These are phyloP conservation scores for Bipolaris bicolor DNA, from an alignment of 2,329 filamentous ascomycete species.

Conservation along the genomic window DNA sequence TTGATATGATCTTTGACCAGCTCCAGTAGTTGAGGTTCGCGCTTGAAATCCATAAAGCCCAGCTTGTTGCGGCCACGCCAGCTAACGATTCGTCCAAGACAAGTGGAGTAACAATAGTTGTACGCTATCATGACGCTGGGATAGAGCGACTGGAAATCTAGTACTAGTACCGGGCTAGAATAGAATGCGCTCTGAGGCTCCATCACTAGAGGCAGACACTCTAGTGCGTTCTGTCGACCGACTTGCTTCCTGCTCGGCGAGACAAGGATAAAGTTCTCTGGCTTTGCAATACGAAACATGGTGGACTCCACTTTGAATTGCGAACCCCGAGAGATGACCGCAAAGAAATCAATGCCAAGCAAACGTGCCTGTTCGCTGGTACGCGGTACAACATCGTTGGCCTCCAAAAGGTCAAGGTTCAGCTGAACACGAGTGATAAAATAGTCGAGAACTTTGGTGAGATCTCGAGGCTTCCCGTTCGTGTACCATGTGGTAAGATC, in stretches of 20 bases:
- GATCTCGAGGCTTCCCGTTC: conserved; percentile 69
- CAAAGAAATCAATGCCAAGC: conserved; percentile 94
- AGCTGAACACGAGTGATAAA: conserved; percentile 77
- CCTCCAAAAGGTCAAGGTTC: conserved; percentile 87
- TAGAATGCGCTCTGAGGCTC: conserved; percentile 96
- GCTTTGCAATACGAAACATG: conserved; percentile 98
- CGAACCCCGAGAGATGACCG: conserved; percentile 90
- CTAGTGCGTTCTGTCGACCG: conserved; percentile 89
- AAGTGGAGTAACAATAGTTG: conserved; percentile 98
- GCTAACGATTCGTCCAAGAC: conserved; percentile 79
- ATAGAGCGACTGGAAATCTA: conserved; percentile 96
- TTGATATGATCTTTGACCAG: conserved; percentile 86
- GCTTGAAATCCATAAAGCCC: conserved; percentile 87
- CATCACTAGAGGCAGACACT: conserved; percentile 95
- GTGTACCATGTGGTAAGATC: conserved; percentile 84
- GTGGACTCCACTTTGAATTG: conserved; percentile 99
- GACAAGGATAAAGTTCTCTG: conserved; percentile 88
- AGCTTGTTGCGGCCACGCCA: conserved; percentile 96
- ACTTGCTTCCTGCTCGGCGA: conserved; percentile 93
- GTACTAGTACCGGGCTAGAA: conserved; percentile 82
- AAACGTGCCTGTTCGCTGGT: conserved; percentile 94
- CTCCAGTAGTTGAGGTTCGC: conserved; percentile 75
- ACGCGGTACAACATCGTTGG: conserved; percentile 84
- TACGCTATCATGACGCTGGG: conserved; percentile 99
- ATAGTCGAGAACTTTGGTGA: conserved; percentile 78